Evolutionary conservation across 2,329 filamentous ascomycete genomes (phyloP).

Genomic region (Pseudocercospora pini-densiflorae): DNA sequence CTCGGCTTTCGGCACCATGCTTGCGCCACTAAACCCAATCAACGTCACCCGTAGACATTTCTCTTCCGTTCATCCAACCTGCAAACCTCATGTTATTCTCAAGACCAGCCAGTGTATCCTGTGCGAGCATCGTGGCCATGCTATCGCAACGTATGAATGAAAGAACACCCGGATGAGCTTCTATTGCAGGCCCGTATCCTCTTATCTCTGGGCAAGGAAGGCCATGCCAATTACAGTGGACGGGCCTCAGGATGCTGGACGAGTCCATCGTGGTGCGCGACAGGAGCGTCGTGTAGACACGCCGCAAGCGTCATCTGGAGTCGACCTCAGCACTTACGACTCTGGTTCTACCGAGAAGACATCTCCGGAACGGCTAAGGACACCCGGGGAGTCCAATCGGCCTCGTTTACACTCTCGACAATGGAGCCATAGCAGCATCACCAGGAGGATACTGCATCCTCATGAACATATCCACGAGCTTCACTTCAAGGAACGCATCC

Average conservation of each 20-base stretch:
- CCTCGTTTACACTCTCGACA: constrained; percentile 6
- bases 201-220: background rate
- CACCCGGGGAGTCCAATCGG: background rate
- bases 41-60: background rate
- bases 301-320: background rate
- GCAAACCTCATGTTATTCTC: background rate
- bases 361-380: background rate
- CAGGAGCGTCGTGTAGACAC: background rate
- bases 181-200: background rate
- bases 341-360: background rate
- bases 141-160: background rate
- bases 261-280: background rate
- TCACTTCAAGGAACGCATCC: constrained; percentile 59
- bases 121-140: background rate
- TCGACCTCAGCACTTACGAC: background rate
- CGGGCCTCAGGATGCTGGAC: background rate
- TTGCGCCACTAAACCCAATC: background rate
- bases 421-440: constrained; percentile 22
- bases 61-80: background rate
- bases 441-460: constrained; percentile 17
- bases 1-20: constrained; percentile 1
- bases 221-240: background rate
- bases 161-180: background rate
- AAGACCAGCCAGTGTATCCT: background rate
- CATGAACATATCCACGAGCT: constrained; percentile 40